phyloP scores from a whole-genome alignment of 176 grass and related monocot species.

The Lolium multiflorum region DNA sequence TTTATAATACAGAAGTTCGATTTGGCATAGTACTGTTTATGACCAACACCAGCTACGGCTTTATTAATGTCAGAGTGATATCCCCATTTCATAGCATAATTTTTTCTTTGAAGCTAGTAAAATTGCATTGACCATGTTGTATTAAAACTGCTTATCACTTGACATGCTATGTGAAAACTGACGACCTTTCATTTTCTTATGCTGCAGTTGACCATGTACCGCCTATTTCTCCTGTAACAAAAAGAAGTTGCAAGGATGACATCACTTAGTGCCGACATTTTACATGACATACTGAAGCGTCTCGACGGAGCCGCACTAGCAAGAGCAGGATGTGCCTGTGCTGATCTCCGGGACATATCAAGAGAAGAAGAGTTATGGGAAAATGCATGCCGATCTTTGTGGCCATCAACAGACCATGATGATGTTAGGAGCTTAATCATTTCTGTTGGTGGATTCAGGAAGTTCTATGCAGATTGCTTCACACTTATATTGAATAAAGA shows the following conservation, averaged over 20 bases:
- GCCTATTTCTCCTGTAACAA: constrained; percentile 18
- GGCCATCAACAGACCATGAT: constrained; percentile 42
- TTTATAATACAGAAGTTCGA: background rate
- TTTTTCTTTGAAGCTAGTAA: background rate
- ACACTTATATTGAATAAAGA: constrained; percentile 61
- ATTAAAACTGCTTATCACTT: background rate
- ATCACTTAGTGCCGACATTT: constrained; percentile 49
- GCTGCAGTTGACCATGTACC: constrained; percentile 21
- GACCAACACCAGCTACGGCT: background rate
- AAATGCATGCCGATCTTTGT: constrained; percentile 47
- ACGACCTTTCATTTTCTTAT: background rate
- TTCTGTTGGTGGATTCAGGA: constrained; percentile 56
- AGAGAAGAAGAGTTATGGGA: constrained; percentile 54
- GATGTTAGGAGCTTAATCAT: constrained; percentile 49
- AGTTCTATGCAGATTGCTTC: constrained; percentile 60
- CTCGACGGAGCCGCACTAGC: constrained; percentile 50
- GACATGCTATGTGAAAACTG: constrained; percentile 17
- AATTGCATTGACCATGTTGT: background rate
- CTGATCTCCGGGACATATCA: constrained; percentile 46
- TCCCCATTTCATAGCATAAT: background rate
- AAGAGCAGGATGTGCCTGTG: constrained; percentile 54
- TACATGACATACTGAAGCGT: constrained; percentile 55
- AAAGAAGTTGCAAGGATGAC: constrained; percentile 34
- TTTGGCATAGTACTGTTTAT: background rate
- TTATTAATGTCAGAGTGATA: background rate